Base-by-base conservation (phyloP, 192 early-diverging fungal genomes). In the Mortierella antarctica region DNA sequence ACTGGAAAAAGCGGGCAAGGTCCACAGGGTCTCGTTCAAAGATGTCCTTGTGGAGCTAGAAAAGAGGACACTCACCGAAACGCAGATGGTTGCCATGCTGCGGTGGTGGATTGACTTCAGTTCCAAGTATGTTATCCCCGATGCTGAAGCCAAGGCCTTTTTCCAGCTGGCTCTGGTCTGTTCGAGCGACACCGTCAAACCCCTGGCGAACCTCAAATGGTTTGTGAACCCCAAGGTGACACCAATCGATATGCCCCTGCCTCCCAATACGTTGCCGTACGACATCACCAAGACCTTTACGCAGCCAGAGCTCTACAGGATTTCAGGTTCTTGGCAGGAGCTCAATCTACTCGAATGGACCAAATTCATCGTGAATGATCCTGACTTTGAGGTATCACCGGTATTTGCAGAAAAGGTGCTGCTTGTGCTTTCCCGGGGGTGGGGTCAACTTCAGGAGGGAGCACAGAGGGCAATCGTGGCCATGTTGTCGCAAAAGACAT, bases 41-140 rank as follows among this genome's bases (percentile, higher is more conserved):
- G 96, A 97, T 73, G 83, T 96, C 0, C 67, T 92, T 12, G 55
- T 51, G 5, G 95, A 97, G 66, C 74, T 97, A 0, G 74, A 83
- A 40, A 85, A 68, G 52, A 70, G 92, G 5, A 86, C 86, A 7
- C 66, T 95, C 4, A 75, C 82, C 10, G 71, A 73, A 21, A 61
- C 69, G 2, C 93, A 97, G 73, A 87, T 91, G 77, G 74, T 91
- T 0, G 87, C 87, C 0, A 84, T 93, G 54, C 73, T 97, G 70
- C 86, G 88, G 67, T 97, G 96, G 96, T 95, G 91, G 92, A 84
- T 92, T 13, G 78, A 74, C 17, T 90, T 85, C 69, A 69, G 73
- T 7, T 67, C 69, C 15, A 69, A 57, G 12, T 66, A 85, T 4
- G 65, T 72, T 3, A 72, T 89, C 21, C 71, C 85, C 6, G 50